A percentile compares a stretch with the other conserved stretches of the same genome.
Evolutionary conservation across 345 rosid genomes (phyloP).

Genomic region (Populus nigra): DNA sequence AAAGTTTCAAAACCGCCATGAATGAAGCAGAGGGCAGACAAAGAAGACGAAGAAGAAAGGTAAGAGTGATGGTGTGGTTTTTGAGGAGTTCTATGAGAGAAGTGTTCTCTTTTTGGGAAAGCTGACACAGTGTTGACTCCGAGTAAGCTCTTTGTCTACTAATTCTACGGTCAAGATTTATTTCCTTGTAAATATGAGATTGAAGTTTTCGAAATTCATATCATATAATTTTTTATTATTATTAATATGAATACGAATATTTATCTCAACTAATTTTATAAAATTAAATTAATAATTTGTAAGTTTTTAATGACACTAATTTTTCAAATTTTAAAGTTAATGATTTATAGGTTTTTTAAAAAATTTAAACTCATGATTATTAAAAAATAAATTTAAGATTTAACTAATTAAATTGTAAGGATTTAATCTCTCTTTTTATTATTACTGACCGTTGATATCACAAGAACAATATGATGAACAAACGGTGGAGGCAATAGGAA

Average conservation of each 20-base stretch:
- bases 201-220: too few species aligned
- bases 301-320: too few species aligned
- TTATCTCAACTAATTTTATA: too few species aligned
- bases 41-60: slow-evolving; percentile 19
- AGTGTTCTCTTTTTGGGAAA: slow-evolving; percentile 41
- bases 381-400: too few species aligned
- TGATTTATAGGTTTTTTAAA: too few species aligned
- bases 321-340: too few species aligned
- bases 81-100: slow-evolving; percentile 32
- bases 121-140: slow-evolving; percentile 55
- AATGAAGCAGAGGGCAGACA: slow-evolving; percentile 30
- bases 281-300: too few species aligned
- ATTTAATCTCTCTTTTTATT: too few species aligned
- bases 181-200: background rate
- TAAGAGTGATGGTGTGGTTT: slow-evolving; percentile 13
- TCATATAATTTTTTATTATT: too few species aligned
- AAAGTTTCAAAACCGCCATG: slow-evolving; percentile 55
- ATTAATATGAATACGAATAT: too few species aligned
- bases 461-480: slow-evolving; percentile 2
- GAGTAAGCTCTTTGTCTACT: slow-evolving; percentile 26
- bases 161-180: slow-evolving; percentile 47
- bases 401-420: too few species aligned
- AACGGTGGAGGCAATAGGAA: background rate
- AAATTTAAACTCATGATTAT: too few species aligned
- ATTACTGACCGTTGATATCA: background rate